Conservation (phyloP, 441 rosid genomes). For the Erodium texanum region DNA sequence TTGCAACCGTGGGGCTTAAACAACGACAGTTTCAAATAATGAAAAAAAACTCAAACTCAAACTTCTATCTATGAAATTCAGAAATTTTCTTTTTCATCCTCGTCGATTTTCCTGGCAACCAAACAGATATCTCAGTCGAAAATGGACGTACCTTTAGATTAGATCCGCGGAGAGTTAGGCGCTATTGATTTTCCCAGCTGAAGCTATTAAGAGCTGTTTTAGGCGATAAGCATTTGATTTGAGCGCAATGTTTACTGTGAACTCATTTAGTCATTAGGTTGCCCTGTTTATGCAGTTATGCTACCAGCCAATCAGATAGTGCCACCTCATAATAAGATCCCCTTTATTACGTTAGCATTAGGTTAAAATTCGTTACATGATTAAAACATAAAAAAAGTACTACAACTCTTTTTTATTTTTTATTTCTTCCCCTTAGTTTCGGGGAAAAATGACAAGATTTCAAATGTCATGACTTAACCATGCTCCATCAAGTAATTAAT, state of each 20-base stretch:
- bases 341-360: not conserved
- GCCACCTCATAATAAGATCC: not conserved
- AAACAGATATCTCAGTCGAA: conserved; percentile 5
- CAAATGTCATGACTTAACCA: no score
- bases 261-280: conserved; percentile 2
- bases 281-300: not conserved
- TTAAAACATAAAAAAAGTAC: no score
- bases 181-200: not conserved
- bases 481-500: no score
- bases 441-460: no score
- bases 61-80: not conserved
- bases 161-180: not conserved
- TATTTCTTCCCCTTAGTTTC: no score
- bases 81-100: not conserved
- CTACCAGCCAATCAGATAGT: not conserved
- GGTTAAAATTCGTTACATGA: not conserved
- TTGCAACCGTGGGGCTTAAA: not conserved
- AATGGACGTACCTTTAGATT: conserved; percentile 1
- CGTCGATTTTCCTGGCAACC: not conserved
- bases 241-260: not conserved
- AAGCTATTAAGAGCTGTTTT: not conserved
- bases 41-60: not conserved
- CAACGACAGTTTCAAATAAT: not conserved
- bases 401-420: no score
- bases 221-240: not conserved